Evolutionary conservation across 306 rosid genomes (phyloP).

Genomic region (Medicago truncatula): MtrunA17r5.0-ANR NC_053046.1:7541001-7541500

Average conservation of each 20-base stretch:
- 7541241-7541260: not conserved
- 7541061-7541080: conserved; percentile 81
- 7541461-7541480: not conserved
- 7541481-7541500: conserved; percentile 11
- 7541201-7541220: not conserved
- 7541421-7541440: conserved; percentile 13
- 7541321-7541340: not conserved
- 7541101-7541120: conserved; percentile 73
- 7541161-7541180: conserved; percentile 65
- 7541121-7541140: conserved; percentile 72
- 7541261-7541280: not conserved
- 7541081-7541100: conserved; percentile 64
- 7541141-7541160: conserved; percentile 65
- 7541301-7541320: not conserved
- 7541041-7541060: conserved; percentile 48
- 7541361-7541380: not conserved
- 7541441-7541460: not conserved
- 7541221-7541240: not conserved
- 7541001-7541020: conserved; percentile 8
- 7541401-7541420: conserved; percentile 28
- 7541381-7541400: not conserved
- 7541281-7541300: not conserved
- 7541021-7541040: conserved; percentile 32
- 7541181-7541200: conserved; percentile 57
- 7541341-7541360: not conserved